Conservation (phyloP, 2,329 filamentous ascomycete species). For the Cladorrhinum sp. region DNA sequence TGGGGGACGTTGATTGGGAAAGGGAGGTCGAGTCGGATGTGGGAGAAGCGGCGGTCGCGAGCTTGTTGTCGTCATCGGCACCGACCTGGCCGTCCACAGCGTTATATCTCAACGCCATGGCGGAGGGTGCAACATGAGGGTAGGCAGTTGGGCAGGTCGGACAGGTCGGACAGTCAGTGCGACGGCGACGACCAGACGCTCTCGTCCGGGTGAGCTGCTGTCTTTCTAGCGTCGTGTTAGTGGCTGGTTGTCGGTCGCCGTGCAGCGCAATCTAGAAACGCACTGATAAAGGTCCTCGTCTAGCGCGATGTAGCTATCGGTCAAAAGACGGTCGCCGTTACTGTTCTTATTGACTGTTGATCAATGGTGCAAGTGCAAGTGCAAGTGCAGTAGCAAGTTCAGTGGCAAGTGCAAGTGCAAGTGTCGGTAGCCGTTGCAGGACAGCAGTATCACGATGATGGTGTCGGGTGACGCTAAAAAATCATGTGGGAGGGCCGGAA, state of each 20-base stretch:
- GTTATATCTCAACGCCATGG: constrained; percentile 22
- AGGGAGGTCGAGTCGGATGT: constrained; percentile 18
- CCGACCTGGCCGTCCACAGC: constrained; percentile 17
- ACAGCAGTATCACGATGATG: constrained; percentile 2
- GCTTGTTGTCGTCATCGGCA: constrained; percentile 24
- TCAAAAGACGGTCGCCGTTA: too few relatives aligned
- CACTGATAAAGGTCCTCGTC: background rate
- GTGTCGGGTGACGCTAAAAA: background rate
- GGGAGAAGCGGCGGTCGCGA: background rate
- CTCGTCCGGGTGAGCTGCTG: background rate
- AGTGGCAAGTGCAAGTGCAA: background rate
- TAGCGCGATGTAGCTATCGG: background rate
- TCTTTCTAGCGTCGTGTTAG: background rate
- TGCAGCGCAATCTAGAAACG: background rate
- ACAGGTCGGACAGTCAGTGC: background rate
- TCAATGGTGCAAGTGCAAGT: background rate
- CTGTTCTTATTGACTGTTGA: background rate
- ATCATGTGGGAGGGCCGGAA: background rate
- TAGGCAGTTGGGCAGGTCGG: background rate
- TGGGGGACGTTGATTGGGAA: constrained; percentile 22
- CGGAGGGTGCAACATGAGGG: constrained; percentile 8
- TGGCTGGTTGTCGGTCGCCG: constrained; percentile 7
- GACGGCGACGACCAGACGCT: constrained; percentile 3
- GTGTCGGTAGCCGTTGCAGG: background rate
- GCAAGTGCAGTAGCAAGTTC: background rate